A percentile compares a stretch with the other conserved stretches of the same genome.
Evolutionary conservation across 352 stramenopile species (phyloP).

Genomic region (Globisporangium nunn): DNA sequence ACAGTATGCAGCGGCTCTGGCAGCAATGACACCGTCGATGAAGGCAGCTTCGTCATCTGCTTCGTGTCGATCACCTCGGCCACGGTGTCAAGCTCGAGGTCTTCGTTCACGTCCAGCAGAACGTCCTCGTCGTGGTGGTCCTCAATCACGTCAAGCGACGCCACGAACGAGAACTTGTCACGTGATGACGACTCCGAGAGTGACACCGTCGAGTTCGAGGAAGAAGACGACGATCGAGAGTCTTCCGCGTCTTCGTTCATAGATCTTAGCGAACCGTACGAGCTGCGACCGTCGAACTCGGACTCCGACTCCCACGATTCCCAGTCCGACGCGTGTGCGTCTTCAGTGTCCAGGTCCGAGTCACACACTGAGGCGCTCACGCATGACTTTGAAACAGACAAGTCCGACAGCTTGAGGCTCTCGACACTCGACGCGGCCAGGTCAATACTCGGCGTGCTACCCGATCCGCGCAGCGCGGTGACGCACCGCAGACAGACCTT

Average conservation of each 20-base stretch:
- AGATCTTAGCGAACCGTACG: conserved; percentile 2
- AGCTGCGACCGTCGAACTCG: conserved; percentile 2
- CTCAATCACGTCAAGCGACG: conserved; percentile 36
- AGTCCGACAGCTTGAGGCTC: conserved; percentile 3
- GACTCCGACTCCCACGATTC: conserved; percentile 12
- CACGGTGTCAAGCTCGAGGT: conserved; percentile 19
- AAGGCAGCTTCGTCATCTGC: conserved; percentile 25
- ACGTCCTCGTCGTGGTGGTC: conserved; percentile 23
- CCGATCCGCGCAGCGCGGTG: conserved; percentile 32
- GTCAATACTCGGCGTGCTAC: conserved; percentile 6
- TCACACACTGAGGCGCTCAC: conserved; percentile 4
- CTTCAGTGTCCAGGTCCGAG: conserved; percentile 7
- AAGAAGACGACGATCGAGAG: conserved; percentile 3
- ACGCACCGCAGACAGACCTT: conserved; percentile 56
- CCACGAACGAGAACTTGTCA: conserved; percentile 33
- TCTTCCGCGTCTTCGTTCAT: conserved; percentile 1
- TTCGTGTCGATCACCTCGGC: conserved; percentile 46
- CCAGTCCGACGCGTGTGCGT: conserved; percentile 6
- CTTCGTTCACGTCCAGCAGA: conserved; percentile 17
- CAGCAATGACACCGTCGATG: background rate
- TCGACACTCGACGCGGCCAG: background rate
- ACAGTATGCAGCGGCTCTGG: background rate
- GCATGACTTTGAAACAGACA: conserved; percentile 2
- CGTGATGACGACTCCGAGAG: conserved; percentile 12
- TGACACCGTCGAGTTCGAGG: conserved; percentile 5